Conservation (phyloP, 495 filamentous ascomycete genomes). For the Pyrenula aspistea region DNA sequence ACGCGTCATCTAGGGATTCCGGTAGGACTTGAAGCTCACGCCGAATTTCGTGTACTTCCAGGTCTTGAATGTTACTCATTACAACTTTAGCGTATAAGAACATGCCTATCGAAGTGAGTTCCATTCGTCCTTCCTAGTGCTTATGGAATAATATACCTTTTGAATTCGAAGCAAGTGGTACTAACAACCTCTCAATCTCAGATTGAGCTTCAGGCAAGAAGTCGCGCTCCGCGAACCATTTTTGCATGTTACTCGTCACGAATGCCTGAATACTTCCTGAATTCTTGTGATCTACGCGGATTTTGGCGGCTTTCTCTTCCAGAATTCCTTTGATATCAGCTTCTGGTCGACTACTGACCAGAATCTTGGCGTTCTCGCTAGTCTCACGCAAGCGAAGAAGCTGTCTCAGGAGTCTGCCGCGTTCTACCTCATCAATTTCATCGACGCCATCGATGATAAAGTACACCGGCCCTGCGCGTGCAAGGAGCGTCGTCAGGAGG, state of each 20-base stretch:
- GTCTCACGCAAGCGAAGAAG: conserved; percentile 6
- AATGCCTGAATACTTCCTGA: conserved; percentile 12
- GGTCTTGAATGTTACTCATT: conserved; percentile 5
- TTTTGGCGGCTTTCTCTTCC: conserved; percentile 1
- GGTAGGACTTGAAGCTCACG: conserved; percentile 11
- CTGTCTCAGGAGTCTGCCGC: conserved; percentile 6
- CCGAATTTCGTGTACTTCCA: conserved; percentile 7
- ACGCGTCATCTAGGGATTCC: conserved; percentile 14
- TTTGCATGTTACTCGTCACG: conserved; percentile 3
- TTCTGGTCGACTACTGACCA: conserved; percentile 11
- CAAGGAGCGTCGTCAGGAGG: conserved; percentile 7
- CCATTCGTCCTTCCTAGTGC: not conserved
- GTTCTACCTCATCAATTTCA: conserved; percentile 15
- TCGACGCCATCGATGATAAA: conserved; percentile 17
- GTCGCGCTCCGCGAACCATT: conserved; percentile 6
- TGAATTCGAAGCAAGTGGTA: conserved; percentile 8
- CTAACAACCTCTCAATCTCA: conserved; percentile 7
- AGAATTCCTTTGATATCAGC: conserved; percentile 6
- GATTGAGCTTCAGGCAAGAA: not conserved
- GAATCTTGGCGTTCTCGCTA: conserved; percentile 7
- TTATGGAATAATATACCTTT: conserved; percentile 5
- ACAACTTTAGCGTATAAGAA: conserved; percentile 14
- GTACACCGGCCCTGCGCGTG: conserved; percentile 8
- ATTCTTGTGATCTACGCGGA: conserved; percentile 11
- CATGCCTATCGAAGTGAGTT: conserved; percentile 9